phyloP scores from a whole-genome alignment of 129 eudicot species.

The Flaveria sonorensis region DNA sequence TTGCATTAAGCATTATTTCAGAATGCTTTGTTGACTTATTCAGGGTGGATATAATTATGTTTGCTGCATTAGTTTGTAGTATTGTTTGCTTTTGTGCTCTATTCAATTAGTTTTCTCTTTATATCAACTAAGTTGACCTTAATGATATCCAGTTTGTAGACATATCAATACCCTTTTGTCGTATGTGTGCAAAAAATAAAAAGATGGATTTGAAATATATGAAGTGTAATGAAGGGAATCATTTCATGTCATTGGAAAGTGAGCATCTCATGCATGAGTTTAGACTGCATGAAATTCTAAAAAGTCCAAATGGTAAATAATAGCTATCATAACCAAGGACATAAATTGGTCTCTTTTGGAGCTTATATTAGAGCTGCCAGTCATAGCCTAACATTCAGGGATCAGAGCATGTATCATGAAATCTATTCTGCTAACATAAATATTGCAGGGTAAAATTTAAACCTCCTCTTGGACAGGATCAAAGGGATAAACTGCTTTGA shows the following conservation, averaged over 20 bases:
- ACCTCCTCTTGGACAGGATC: constrained; percentile 25
- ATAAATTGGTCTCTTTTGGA: constrained; percentile 30
- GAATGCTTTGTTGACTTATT: constrained; percentile 34
- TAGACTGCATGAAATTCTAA: constrained; percentile 17
- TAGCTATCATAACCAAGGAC: constrained; percentile 27
- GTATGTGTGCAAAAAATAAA: constrained; percentile 5
- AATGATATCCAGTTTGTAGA: not conserved
- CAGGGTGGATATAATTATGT: constrained; percentile 28
- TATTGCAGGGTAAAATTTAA: constrained; percentile 27
- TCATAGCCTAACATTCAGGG: constrained; percentile 34
- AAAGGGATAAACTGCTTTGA: constrained; percentile 34
- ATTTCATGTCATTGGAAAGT: constrained; percentile 31
- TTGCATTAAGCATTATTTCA: constrained; percentile 69
- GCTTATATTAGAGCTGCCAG: constrained; percentile 24
- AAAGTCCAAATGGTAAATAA: constrained; percentile 6
- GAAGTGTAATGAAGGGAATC: constrained; percentile 13
- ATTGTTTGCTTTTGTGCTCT: constrained; percentile 30
- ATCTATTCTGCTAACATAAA: constrained; percentile 19
- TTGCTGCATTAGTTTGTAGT: constrained; percentile 53
- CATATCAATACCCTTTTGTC: constrained; percentile 27
- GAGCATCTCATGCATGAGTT: constrained; percentile 39
- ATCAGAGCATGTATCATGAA: constrained; percentile 27
- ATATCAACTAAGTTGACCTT: not conserved
- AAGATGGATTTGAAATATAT: constrained; percentile 19
- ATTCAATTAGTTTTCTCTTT: constrained; percentile 3